Conservation (phyloP, 139 green algal species). For the Mesostigma viride region DNA sequence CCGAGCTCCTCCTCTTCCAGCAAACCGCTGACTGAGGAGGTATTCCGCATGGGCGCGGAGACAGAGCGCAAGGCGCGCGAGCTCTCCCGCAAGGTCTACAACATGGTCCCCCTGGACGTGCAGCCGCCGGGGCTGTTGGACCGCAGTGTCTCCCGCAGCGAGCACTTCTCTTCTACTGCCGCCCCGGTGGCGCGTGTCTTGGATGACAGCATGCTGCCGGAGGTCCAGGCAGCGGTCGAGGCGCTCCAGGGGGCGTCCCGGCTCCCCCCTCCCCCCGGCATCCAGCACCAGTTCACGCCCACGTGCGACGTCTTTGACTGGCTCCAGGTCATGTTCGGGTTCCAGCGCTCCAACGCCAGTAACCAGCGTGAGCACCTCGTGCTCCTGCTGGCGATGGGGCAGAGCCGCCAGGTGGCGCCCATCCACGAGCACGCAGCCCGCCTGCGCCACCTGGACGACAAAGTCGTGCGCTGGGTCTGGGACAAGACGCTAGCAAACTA, state of each 20-base stretch:
- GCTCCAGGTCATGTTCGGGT: background rate
- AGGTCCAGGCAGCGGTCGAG: background rate
- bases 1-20: too few species aligned
- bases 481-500: slow-evolving; percentile 22
- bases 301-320: background rate
- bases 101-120: background rate
- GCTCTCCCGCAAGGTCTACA: background rate
- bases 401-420: slow-evolving; percentile 15
- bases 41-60: too few species aligned
- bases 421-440: background rate
- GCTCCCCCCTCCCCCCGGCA: background rate
- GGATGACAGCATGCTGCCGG: background rate
- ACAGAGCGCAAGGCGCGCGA: too few species aligned
- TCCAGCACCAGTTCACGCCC: too few species aligned
- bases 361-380: slow-evolving; percentile 33
- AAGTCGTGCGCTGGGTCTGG: slow-evolving; percentile 1
- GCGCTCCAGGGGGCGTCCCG: background rate
- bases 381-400: slow-evolving; percentile 25
- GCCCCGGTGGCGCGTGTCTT: too few species aligned
- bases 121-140: too few species aligned
- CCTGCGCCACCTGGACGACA: background rate
- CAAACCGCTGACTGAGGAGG: too few species aligned
- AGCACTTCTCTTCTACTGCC: too few species aligned
- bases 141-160: too few species aligned
- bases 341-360: slow-evolving; percentile 30